phyloP scores from a whole-genome alignment of 805 yeast species.

The Wickerhamiella alocasiicola region DNA sequence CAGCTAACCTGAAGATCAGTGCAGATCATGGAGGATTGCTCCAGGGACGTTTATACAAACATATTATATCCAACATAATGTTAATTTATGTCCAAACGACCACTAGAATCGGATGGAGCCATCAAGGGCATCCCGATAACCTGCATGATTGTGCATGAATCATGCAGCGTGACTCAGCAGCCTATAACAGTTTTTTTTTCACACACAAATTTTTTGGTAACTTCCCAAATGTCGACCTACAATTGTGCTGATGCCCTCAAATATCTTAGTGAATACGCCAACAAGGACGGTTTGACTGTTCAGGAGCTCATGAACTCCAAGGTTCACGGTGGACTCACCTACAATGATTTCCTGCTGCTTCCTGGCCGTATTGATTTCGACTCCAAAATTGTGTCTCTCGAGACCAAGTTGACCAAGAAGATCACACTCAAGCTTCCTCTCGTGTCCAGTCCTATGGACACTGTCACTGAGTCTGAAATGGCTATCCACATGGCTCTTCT shows the following conservation, averaged over 20 bases:
- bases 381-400: slow-evolving; percentile 62
- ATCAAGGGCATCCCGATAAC: no score
- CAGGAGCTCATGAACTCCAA: slow-evolving; percentile 79
- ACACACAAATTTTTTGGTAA: slow-evolving; percentile 10
- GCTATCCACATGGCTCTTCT: slow-evolving; percentile 96
- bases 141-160: no score
- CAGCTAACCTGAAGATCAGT: no score
- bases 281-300: slow-evolving; percentile 77
- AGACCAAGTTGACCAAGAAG: slow-evolving; percentile 79
- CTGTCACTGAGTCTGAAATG: slow-evolving; percentile 95
- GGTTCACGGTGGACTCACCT: slow-evolving; percentile 89
- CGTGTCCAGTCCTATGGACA: slow-evolving; percentile 98
- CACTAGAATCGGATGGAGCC: no score
- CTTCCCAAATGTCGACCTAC: neutral
- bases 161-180: no score
- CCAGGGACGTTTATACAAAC: no score
- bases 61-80: no score
- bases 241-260: slow-evolving; percentile 40
- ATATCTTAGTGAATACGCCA: slow-evolving; percentile 48
- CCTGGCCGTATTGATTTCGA: slow-evolving; percentile 93
- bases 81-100: no score
- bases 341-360: slow-evolving; percentile 87
- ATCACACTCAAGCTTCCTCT: slow-evolving; percentile 88
- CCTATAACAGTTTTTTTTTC: neutral
- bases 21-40: no score